phyloP scores from a whole-genome alignment of 257 asterid species.

The Solanum neorickii region DNA sequence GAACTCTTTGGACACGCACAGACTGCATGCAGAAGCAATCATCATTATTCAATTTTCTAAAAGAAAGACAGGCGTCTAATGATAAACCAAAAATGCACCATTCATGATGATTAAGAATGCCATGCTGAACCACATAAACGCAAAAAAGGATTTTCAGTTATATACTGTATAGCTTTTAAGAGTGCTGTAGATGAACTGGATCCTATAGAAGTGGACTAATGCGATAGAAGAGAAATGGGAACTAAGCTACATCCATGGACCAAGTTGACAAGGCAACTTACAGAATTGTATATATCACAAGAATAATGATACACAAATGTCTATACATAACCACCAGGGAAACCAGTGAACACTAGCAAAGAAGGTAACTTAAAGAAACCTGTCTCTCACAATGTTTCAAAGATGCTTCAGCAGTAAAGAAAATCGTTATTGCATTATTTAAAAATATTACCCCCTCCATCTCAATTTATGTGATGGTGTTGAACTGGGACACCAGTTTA shows the following conservation, averaged over 20 bases:
- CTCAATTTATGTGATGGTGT: background rate
- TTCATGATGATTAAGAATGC: background rate
- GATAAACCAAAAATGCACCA: background rate
- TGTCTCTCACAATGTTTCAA: background rate
- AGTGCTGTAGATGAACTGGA: background rate
- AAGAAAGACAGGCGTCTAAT: background rate
- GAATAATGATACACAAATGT: background rate
- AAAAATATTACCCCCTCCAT: background rate
- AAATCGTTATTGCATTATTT: background rate
- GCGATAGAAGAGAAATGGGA: background rate
- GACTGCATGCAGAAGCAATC: conserved; percentile 41
- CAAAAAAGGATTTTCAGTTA: background rate
- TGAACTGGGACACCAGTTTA: background rate
- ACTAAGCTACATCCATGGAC: background rate
- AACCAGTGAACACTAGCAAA: background rate
- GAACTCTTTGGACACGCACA: conserved; percentile 65
- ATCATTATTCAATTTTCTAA: background rate
- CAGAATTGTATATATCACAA: background rate
- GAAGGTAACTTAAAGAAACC: background rate
- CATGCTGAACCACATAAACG: background rate
- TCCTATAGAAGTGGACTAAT: background rate
- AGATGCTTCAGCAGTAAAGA: background rate
- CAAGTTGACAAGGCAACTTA: background rate
- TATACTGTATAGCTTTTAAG: background rate
- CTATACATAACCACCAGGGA: background rate